Evolutionary conservation across 768 basidiomycete genomes (phyloP).

Genomic region (Sporobolomyces pararoseus): DNA sequence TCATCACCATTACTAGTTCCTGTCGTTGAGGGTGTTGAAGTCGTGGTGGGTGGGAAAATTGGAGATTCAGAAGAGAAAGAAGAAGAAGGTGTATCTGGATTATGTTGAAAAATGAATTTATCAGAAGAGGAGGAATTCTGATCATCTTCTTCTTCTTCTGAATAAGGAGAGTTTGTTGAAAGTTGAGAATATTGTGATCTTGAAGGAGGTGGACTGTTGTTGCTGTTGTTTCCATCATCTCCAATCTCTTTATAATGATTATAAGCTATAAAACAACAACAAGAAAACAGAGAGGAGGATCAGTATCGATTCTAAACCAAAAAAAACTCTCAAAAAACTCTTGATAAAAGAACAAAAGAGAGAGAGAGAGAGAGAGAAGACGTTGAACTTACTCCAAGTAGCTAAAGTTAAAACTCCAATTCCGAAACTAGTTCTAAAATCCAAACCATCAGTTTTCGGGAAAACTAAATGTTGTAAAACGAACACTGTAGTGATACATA

Average conservation of each 20-base stretch:
- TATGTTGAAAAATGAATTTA: neutral
- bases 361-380: neutral
- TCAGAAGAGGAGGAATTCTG: neutral
- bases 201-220: too few species aligned
- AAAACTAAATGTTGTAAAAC: constrained; percentile 19
- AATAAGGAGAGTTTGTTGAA: too few species aligned
- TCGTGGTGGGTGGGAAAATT: neutral
- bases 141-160: too few species aligned
- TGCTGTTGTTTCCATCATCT: neutral
- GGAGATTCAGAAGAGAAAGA: neutral
- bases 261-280: neutral
- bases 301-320: too few species aligned
- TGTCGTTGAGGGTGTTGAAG: neutral
- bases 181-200: too few species aligned
- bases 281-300: too few species aligned
- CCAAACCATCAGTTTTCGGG: neutral
- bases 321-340: neutral
- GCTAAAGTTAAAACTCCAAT: constrained; percentile 17
- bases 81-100: neutral
- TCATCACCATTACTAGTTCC: too few species aligned
- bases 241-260: constrained; percentile 6
- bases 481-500: constrained; percentile 23
- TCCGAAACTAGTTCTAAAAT: constrained; percentile 1
- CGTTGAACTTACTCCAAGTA: constrained; percentile 4
- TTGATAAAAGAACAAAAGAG: neutral